Evolutionary conservation across 495 filamentous ascomycete genomes (phyloP), one percentile per base, ranked within the genome.

Genomic region (Parmelia sp.): DNA sequence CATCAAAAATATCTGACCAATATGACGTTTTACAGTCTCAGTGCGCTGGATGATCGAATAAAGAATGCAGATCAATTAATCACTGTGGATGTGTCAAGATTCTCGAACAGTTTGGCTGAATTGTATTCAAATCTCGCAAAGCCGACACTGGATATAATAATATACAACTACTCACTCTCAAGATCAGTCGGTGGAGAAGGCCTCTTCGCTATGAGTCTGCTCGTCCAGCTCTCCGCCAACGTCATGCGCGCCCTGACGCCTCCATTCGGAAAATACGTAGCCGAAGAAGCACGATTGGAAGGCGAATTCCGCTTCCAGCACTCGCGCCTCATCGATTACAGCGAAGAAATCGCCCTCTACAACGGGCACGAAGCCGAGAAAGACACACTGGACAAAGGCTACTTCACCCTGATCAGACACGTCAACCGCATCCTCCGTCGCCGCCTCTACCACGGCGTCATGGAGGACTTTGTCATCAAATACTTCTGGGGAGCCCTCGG

Each of bases 391-490:
- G 94, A 98, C 72, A 97, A 97, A 76, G 93, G 94, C 25, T 98
- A 98, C 72, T 98, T 98, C 74, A 97, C 95, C 8, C 78, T 98
- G 11, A 98, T 98, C 75, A 97, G 96, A 74, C 95, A 97, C 76
- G 92, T 97, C 71, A 98, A 98, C 72, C 91, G 94, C 70, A 96
- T 97, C 68, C 76, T 98, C 47, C 82, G 92, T 40, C 79, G 90
- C 63, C 83, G 94, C 35, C 87, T 98, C 68, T 97, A 96, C 72
- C 91, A 98, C 71, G 92, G 91, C 17, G 87, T 98, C 66, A 97
- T 97, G 94, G 95, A 98, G 72, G 94, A 98, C 73, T 98, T 96
- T 76, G 90, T 97, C 19, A 93, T 97, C 70, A 98, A 98, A 76
- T 98, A 98, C 71, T 94, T 96, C 78, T 98, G 94, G 94, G 95